These are phyloP conservation scores for Torulaspora gathmanii DNA, from an alignment of 805 yeast species.

Conservation along the genomic window DNA sequence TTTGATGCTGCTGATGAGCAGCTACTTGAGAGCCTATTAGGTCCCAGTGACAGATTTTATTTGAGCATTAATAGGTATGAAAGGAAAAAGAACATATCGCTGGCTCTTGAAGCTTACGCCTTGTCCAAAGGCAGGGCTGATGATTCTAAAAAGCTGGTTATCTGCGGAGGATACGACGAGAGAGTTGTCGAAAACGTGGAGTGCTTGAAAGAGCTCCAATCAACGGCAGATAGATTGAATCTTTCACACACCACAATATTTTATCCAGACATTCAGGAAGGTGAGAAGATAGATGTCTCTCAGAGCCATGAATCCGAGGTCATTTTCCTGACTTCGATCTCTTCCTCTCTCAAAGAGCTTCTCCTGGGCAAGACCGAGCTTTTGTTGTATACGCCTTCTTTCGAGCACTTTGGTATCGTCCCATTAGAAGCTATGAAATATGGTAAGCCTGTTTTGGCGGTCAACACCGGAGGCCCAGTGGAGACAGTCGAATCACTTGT, in stretches of 20 bases:
- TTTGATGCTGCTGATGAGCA: constrained; percentile 15
- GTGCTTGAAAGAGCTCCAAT: constrained; percentile 58
- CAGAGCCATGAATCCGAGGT: constrained; percentile 44
- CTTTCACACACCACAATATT: constrained; percentile 45
- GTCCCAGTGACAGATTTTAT: constrained; percentile 38
- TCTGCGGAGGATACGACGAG: constrained; percentile 90
- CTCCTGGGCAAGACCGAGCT: constrained; percentile 54
- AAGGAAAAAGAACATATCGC: constrained; percentile 70
- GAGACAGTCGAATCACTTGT: constrained; percentile 52
- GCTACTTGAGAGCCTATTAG: constrained; percentile 18
- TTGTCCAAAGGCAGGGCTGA: constrained; percentile 31
- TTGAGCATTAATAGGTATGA: constrained; percentile 88
- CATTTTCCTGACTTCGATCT: constrained; percentile 76
- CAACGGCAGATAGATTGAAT: constrained; percentile 42
- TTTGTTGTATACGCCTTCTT: constrained; percentile 81
- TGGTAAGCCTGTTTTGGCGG: constrained; percentile 80
- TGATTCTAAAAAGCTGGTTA: constrained; percentile 47
- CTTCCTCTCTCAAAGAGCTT: constrained; percentile 57
- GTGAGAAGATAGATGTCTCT: constrained; percentile 14
- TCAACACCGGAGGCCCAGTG: constrained; percentile 86
- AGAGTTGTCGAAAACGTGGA: constrained; percentile 70
- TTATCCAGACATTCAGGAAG: constrained; percentile 26
- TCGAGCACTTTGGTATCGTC: constrained; percentile 96
- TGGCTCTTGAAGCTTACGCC: constrained; percentile 71
- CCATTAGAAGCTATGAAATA: constrained; percentile 92